phyloP scores from a whole-genome alignment of 306 rosid species.

The Medicago ruthenica region DNA sequence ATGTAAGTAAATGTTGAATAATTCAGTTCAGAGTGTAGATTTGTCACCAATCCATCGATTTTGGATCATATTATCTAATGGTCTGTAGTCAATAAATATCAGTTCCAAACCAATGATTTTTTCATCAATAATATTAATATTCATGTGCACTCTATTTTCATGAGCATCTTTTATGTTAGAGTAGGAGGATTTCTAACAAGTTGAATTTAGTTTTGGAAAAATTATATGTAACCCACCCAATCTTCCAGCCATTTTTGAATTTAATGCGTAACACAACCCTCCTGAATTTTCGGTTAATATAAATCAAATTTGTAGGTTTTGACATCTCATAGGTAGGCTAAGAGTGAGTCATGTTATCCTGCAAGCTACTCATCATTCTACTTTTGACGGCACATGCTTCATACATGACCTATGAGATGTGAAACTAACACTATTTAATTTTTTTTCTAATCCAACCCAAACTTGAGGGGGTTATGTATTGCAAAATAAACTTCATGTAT shows the following conservation, averaged over 20 bases:
- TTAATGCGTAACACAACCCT: neutral
- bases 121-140: neutral
- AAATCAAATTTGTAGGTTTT: neutral
- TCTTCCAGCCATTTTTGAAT: conserved; percentile 14
- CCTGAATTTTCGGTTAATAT: conserved; percentile 9
- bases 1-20: conserved; percentile 8
- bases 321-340: conserved; percentile 2
- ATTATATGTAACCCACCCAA: neutral
- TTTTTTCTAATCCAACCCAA: conserved; percentile 24
- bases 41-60: neutral
- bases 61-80: conserved; percentile 1
- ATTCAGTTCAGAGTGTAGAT: conserved; percentile 1
- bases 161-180: conserved; percentile 24
- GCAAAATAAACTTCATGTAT: conserved; percentile 8
- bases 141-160: conserved; percentile 5
- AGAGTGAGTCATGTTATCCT: conserved; percentile 7
- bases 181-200: conserved; percentile 15
- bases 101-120: conserved; percentile 19
- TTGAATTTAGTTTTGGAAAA: conserved; percentile 32
- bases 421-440: neutral
- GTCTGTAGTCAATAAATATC: neutral
- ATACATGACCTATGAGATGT: neutral
- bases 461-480: neutral
- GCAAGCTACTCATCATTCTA: neutral
- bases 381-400: conserved; percentile 21